These are phyloP conservation scores for Gossypium laxum DNA, from an alignment of 441 rosid genomes.

Conservation along the genomic window DNA sequence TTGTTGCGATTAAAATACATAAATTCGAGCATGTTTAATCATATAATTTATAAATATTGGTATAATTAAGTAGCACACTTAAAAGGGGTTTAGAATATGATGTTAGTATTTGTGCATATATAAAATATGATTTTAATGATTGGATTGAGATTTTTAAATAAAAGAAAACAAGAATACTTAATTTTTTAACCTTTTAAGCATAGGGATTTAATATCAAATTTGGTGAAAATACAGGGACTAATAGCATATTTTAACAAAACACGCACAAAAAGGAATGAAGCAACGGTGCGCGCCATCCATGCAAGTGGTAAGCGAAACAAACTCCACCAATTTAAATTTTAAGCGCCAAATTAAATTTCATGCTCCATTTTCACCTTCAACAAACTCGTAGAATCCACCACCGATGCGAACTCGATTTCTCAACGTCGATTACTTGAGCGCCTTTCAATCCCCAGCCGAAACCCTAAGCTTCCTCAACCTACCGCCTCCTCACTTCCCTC, in stretches of 20 bases:
- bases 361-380: neutral
- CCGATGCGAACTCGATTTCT: slow-evolving; percentile 74
- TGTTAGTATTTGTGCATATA: neutral
- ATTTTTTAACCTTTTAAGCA: neutral
- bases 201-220: too few relatives aligned
- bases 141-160: neutral
- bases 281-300: neutral
- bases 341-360: slow-evolving; percentile 30
- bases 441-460: slow-evolving; percentile 30
- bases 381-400: neutral
- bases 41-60: neutral
- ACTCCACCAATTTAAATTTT: neutral
- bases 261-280: neutral
- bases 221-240: neutral
- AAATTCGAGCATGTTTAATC: neutral
- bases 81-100: neutral
- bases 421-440: slow-evolving; percentile 44
- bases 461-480: slow-evolving; percentile 56
- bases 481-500: slow-evolving; percentile 37
- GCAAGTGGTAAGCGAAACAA: neutral
- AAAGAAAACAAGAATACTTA: neutral
- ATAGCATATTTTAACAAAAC: neutral
- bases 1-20: neutral
- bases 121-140: too few relatives aligned
- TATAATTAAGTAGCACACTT: neutral